A percentile compares a stretch with the other conserved stretches of the same genome.
Evolutionary conservation across 2,329 filamentous ascomycete species (phyloP).

Genomic region (Paecilomyces formosus): DNA sequence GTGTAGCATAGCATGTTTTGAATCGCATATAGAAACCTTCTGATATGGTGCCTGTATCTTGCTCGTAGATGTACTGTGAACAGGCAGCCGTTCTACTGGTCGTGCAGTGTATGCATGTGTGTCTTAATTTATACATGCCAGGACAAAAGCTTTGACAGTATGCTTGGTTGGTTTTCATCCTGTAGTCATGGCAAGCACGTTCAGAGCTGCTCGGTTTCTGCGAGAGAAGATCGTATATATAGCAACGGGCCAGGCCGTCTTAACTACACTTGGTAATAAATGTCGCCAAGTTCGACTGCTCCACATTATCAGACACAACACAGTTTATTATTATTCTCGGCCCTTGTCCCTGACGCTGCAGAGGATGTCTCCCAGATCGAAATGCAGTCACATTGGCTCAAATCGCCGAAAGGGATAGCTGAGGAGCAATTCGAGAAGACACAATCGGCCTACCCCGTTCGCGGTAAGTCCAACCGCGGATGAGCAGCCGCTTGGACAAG

Average conservation of each 20-base stretch:
- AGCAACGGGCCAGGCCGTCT: background rate
- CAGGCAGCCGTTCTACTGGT: background rate
- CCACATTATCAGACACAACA: no score
- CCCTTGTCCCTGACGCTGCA: background rate
- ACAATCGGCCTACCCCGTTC: constrained; percentile 7
- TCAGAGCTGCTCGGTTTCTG: background rate
- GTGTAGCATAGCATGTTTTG: constrained; percentile 18
- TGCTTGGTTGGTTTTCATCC: background rate
- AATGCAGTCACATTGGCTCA: background rate
- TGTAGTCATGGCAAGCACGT: background rate
- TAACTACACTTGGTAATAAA: background rate
- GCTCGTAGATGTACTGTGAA: constrained; percentile 7
- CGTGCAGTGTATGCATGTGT: background rate
- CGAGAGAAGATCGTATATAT: background rate
- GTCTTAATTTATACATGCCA: no score
- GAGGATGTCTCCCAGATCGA: background rate
- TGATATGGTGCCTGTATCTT: background rate
- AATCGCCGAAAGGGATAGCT: background rate
- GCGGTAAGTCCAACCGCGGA: constrained; percentile 16
- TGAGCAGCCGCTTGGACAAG: background rate
- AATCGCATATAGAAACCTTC: constrained; percentile 29
- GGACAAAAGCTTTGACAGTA: no score
- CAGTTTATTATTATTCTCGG: background rate
- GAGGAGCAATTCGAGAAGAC: background rate
- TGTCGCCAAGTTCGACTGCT: background rate